Conservation (phyloP, 169 alveolate genomes). For the Hammondia hammondi region DNA sequence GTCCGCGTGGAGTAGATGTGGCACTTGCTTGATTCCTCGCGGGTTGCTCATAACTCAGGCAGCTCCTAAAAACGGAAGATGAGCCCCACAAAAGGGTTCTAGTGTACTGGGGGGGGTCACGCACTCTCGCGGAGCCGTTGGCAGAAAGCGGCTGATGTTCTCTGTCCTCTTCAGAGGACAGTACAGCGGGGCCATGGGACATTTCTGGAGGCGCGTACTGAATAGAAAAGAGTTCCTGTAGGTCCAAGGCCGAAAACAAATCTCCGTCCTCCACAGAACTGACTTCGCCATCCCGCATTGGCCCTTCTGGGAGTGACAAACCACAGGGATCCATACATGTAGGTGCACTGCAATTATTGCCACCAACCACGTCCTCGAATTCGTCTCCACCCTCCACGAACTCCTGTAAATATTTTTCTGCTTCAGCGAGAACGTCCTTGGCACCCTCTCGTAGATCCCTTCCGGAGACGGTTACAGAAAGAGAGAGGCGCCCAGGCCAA, state of each 20-base stretch:
- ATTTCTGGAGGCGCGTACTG: not conserved
- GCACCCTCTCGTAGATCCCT: not conserved
- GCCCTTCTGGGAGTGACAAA: not conserved
- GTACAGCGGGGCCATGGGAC: not conserved
- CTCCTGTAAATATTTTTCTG: not conserved
- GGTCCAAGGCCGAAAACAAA: not conserved
- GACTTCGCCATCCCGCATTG: not conserved
- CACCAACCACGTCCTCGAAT: not conserved
- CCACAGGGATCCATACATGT: not conserved
- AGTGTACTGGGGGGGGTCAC: not conserved
- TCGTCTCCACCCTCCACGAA: not conserved
- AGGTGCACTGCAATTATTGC: not conserved
- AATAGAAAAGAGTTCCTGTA: not conserved
- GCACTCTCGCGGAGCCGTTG: not conserved
- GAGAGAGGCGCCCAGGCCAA: constrained; percentile 1
- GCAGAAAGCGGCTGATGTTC: not conserved
- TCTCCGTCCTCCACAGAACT: not conserved
- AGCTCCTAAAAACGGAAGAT: not conserved
- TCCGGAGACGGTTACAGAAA: not conserved
- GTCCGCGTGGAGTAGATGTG: not conserved
- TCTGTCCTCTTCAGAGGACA: not conserved
- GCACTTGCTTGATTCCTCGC: not conserved
- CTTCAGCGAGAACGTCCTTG: not conserved
- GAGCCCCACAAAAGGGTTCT: not conserved
- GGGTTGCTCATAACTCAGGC: not conserved